Conservation (phyloP, 805 yeast genomes). For the Pichia pseudocactophila region DNA sequence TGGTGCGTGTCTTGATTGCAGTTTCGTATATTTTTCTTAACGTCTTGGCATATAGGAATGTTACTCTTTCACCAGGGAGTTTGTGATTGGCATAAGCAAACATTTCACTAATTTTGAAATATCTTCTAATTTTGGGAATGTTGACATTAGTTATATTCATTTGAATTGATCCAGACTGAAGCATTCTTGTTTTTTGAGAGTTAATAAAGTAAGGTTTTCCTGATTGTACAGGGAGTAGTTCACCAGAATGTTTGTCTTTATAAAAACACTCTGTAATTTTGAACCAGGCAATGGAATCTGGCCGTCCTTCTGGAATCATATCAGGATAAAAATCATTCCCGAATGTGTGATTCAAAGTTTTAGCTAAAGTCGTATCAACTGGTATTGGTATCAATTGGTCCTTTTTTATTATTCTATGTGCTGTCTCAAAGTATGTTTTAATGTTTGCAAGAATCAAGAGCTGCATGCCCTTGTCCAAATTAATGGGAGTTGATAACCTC, state of each 20-base stretch:
- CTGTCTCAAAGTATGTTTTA: constrained; percentile 50
- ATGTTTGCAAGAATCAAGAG: constrained; percentile 51
- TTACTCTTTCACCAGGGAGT: constrained; percentile 13
- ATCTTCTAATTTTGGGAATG: constrained; percentile 5
- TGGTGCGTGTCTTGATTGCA: constrained; percentile 27
- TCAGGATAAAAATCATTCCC: constrained; percentile 21
- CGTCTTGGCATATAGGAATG: constrained; percentile 41
- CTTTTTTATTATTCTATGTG: constrained; percentile 47
- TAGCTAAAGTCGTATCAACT: constrained; percentile 60
- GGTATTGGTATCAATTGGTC: constrained; percentile 72
- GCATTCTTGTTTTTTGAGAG: constrained; percentile 58
- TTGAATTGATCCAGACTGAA: constrained; percentile 55
- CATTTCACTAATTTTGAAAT: constrained; percentile 5
- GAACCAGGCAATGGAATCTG: constrained; percentile 82
- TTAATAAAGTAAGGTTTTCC: constrained; percentile 48
- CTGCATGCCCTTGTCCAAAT: constrained; percentile 58
- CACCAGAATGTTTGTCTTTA: constrained; percentile 13
- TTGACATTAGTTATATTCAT: constrained; percentile 21
- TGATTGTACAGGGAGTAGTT: constrained; percentile 17
- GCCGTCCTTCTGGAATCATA: constrained; percentile 48
- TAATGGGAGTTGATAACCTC: constrained; percentile 58
- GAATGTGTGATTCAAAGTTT: constrained; percentile 39
- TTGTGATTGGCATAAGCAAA: constrained; percentile 9
- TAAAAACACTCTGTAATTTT: constrained; percentile 47
- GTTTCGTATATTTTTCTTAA: constrained; percentile 50